Evolutionary conservation across 768 basidiomycete species (phyloP).

Genomic region (Chalciporus sphaerocephalus): DNA sequence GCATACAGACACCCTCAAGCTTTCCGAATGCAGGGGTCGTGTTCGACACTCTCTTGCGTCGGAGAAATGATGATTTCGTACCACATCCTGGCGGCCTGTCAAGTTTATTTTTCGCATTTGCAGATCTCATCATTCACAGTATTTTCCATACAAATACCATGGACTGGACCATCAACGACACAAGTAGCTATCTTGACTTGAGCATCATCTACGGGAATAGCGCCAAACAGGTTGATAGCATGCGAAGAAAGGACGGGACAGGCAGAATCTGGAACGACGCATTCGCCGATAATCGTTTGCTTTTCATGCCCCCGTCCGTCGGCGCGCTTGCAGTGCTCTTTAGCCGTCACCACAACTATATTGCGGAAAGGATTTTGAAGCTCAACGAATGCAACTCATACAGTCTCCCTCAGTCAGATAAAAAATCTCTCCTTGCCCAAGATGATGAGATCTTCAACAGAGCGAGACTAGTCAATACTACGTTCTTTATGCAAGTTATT

Average conservation of each 20-base stretch:
- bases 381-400: conserved; percentile 65
- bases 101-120: conserved; percentile 74
- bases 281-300: conserved; percentile 62
- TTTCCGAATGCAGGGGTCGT: conserved; percentile 66
- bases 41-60: conserved; percentile 64
- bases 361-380: conserved; percentile 59
- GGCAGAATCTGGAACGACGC: conserved; percentile 66
- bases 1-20: conserved; percentile 36
- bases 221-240: conserved; percentile 40
- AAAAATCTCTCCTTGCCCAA: conserved; percentile 37
- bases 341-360: conserved; percentile 70
- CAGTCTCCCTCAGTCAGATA: conserved; percentile 15
- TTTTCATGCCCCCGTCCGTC: conserved; percentile 69
- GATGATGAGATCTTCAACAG: conserved; percentile 78
- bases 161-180: conserved; percentile 53
- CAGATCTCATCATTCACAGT: conserved; percentile 69
- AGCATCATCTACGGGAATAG: conserved; percentile 69
- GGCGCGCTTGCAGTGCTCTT: conserved; percentile 67
- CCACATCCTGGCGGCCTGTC: conserved; percentile 68
- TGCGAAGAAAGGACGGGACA: conserved; percentile 61
- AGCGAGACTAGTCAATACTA: conserved; percentile 69
- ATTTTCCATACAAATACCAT: conserved; percentile 55
- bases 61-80: conserved; percentile 33
- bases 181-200: conserved; percentile 74
- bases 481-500: conserved; percentile 66